Conservation (phyloP, 257 asterid genomes). For the Mentha longifolia region DNA sequence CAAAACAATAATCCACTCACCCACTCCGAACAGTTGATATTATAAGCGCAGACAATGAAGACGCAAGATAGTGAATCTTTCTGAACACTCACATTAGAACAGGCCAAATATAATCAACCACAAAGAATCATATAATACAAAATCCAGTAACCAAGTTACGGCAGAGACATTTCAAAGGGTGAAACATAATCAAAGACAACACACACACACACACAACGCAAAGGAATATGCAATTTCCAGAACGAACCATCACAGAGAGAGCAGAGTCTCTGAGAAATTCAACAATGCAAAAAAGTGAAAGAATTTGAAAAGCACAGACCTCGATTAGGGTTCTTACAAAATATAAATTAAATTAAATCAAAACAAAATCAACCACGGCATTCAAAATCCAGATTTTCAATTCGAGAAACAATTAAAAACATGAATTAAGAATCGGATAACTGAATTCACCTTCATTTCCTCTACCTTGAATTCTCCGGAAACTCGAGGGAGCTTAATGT, state of each 20-base stretch:
- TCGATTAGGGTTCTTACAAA: slow-evolving; percentile 3
- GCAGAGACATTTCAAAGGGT: background rate
- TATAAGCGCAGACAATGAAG: slow-evolving; percentile 2
- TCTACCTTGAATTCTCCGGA: slow-evolving; percentile 16
- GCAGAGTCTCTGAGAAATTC: background rate
- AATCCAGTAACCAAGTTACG: no score
- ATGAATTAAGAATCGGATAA: slow-evolving; percentile 20
- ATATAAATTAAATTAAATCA: background rate
- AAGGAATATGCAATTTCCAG: background rate
- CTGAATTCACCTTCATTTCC: slow-evolving; percentile 28
- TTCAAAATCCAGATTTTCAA: slow-evolving; percentile 11
- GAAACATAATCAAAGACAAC: background rate
- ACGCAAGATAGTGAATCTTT: slow-evolving; percentile 22
- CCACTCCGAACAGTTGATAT: slow-evolving; percentile 7
- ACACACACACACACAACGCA: background rate
- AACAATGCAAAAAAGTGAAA: background rate
- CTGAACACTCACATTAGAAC: background rate
- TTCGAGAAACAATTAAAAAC: background rate
- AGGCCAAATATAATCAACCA: slow-evolving; percentile 1
- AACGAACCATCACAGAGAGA: background rate
- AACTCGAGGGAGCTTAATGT: slow-evolving; percentile 18
- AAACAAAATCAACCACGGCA: background rate
- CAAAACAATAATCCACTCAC: slow-evolving; percentile 16
- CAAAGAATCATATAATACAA: background rate
- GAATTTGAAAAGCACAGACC: background rate